phyloP scores from a whole-genome alignment of 2,329 filamentous ascomycete species.

The Madurella fahalii region DNA sequence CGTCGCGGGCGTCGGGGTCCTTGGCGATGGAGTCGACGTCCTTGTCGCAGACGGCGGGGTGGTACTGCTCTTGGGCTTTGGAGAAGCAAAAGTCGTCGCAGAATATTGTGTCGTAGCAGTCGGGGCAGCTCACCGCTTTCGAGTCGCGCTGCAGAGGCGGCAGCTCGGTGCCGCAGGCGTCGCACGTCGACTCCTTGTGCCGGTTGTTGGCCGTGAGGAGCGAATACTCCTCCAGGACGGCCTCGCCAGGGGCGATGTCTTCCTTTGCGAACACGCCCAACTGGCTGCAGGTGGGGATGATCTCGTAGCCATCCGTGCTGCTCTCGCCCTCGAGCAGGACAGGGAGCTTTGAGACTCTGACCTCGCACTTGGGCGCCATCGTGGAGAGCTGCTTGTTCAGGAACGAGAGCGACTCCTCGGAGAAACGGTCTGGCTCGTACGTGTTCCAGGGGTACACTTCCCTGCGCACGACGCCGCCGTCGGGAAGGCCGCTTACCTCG shows the following conservation, averaged over 20 bases:
- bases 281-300: constrained; percentile 63
- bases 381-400: constrained; percentile 66
- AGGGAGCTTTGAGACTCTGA: constrained; percentile 71
- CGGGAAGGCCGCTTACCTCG: constrained; percentile 56
- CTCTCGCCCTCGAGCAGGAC: constrained; percentile 58
- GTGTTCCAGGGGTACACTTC: constrained; percentile 69
- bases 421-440: constrained; percentile 66
- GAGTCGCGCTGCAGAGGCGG: constrained; percentile 52
- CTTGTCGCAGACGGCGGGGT: constrained; percentile 62
- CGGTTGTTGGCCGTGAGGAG: constrained; percentile 86
- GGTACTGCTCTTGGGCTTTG: constrained; percentile 56
- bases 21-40: constrained; percentile 63
- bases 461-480: constrained; percentile 64
- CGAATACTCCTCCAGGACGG: constrained; percentile 76
- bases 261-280: constrained; percentile 86
- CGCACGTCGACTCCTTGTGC: constrained; percentile 80
- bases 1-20: constrained; percentile 56
- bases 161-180: constrained; percentile 76
- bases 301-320: constrained; percentile 45
- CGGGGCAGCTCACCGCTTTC: constrained; percentile 51
- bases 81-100: constrained; percentile 58
- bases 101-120: constrained; percentile 64
- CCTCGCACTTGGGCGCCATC: constrained; percentile 77
- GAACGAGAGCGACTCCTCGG: constrained; percentile 61
- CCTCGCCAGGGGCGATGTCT: constrained; percentile 71